A percentile compares a stretch with the other conserved stretches of the same genome.
phyloP scores from a whole-genome alignment of 768 basidiomycete genomes.

The Boletus edulis region DNA sequence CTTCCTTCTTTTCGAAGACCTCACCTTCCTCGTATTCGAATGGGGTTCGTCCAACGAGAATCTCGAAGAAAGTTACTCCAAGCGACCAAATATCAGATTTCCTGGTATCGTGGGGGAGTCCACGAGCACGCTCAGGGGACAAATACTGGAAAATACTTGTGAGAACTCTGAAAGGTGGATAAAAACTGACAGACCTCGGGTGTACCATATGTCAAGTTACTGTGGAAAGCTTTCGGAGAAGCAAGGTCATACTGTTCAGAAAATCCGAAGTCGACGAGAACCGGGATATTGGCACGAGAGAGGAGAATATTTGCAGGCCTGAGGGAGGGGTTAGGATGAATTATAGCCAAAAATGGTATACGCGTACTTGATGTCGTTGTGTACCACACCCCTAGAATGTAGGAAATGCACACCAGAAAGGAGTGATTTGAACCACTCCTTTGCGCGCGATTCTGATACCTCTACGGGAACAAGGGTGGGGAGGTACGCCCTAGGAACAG shows the following conservation, averaged over 20 bases:
- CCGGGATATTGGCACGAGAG: conserved; percentile 71
- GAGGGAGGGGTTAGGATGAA: neutral
- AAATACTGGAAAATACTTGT: conserved; percentile 61
- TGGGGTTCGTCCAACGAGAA: conserved; percentile 88
- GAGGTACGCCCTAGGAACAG: conserved; percentile 69
- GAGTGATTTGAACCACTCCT: conserved; percentile 78
- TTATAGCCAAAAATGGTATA: neutral
- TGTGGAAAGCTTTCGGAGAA: conserved; percentile 69
- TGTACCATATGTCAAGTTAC: conserved; percentile 85
- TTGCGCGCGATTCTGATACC: conserved; percentile 75
- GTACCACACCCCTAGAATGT: conserved; percentile 79
- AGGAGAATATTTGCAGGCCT: conserved; percentile 95
- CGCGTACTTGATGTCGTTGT: conserved; percentile 91
- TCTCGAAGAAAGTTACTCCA: conserved; percentile 91
- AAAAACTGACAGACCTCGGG: conserved; percentile 62
- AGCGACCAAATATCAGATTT: conserved; percentile 89
- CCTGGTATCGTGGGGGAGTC: conserved; percentile 88
- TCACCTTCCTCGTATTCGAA: conserved; percentile 84
- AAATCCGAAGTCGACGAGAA: conserved; percentile 96
- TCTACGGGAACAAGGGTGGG: conserved; percentile 87
- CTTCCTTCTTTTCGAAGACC: conserved; percentile 73
- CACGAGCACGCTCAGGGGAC: conserved; percentile 87
- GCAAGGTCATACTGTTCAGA: conserved; percentile 78
- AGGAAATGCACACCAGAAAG: conserved; percentile 83
- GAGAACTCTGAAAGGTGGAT: neutral